Evolutionary conservation across 352 stramenopile species (phyloP).

Genomic region (Aphanomyces invadans): DNA sequence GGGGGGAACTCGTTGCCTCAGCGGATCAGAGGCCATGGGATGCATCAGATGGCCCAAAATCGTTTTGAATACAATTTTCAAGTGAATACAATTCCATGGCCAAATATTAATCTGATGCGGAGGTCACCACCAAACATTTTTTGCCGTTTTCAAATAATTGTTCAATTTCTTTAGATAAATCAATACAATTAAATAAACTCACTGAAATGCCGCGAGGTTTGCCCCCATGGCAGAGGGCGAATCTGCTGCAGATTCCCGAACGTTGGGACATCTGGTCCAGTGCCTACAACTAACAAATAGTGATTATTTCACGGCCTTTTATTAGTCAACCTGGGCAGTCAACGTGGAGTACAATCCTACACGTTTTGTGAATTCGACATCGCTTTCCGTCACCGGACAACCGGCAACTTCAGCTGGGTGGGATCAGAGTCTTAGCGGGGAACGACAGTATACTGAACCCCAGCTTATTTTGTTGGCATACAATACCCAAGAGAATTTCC

Average conservation of each 20-base stretch:
- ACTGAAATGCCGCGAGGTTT: background rate
- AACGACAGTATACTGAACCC: background rate
- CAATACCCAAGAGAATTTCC: constrained; percentile 7
- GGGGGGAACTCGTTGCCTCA: too few species aligned
- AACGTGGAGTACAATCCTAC: too few species aligned
- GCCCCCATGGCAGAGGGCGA: background rate
- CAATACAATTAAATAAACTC: too few species aligned
- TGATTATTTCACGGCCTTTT: background rate
- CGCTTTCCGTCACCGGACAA: too few species aligned
- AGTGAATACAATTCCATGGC: background rate
- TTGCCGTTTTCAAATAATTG: too few species aligned
- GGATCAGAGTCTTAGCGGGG: background rate
- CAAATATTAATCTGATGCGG: background rate
- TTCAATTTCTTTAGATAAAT: too few species aligned
- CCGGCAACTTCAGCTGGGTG: background rate
- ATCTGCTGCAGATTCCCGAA: background rate
- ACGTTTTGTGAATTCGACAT: too few species aligned
- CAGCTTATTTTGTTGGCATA: background rate
- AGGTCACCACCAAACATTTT: too few species aligned
- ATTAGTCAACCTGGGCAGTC: too few species aligned
- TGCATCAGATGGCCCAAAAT: background rate
- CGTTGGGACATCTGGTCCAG: background rate
- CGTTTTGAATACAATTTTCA: background rate
- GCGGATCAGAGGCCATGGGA: background rate
- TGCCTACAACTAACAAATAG: background rate